phyloP scores from a whole-genome alignment of 176 grass and related monocot species.

The Eleusine coracana region DNA sequence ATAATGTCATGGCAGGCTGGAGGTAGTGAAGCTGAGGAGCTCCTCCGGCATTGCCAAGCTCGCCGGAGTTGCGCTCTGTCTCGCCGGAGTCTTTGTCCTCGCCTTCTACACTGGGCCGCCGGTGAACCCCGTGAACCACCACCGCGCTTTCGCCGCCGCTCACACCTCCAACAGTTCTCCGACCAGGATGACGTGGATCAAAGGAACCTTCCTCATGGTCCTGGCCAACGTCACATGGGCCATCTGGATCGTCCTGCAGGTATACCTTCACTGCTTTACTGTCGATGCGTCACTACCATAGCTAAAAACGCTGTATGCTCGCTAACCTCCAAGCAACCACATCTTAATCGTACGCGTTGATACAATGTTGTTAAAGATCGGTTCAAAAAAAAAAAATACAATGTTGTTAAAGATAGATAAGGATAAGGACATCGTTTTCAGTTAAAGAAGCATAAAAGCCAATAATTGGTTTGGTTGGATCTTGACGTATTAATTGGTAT shows the following conservation, averaged over 20 bases:
- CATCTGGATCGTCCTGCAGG: conserved; percentile 69
- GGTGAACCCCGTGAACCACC: conserved; percentile 56
- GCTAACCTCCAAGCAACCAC: not conserved
- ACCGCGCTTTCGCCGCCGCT: conserved; percentile 24
- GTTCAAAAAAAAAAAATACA: too few species aligned
- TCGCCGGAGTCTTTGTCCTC: conserved; percentile 53
- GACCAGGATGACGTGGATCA: conserved; percentile 45
- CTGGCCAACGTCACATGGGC: conserved; percentile 52
- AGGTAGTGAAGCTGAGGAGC: conserved; percentile 46
- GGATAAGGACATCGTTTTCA: not conserved
- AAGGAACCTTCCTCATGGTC: conserved; percentile 62
- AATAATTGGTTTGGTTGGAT: conserved; percentile 12
- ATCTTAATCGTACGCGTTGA: not conserved
- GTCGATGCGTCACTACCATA: not conserved
- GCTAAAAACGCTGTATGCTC: not conserved
- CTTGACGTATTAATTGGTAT: not conserved
- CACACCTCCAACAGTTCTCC: not conserved
- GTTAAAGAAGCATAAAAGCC: not conserved
- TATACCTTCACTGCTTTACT: conserved; percentile 17
- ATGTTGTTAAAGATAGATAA: not conserved
- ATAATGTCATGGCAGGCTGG: conserved; percentile 32
- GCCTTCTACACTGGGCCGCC: conserved; percentile 65
- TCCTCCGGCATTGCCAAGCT: conserved; percentile 48
- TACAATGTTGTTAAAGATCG: conserved; percentile 8
- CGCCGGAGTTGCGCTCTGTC: conserved; percentile 50